phyloP scores from a whole-genome alignment of 805 yeast species.

The Pichia sporocuriosa region DNA sequence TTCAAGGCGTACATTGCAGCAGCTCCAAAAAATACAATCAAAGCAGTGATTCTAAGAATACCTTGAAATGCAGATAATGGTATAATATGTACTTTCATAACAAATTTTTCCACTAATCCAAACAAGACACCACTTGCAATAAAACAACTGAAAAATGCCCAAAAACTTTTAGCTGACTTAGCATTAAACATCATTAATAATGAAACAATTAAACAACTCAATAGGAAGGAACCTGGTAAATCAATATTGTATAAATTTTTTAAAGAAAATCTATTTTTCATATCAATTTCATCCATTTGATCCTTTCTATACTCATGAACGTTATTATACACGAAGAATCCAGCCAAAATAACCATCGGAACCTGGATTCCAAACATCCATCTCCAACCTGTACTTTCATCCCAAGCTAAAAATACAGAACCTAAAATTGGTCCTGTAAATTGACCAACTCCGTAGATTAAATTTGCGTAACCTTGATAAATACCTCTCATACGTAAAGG shows the following conservation, averaged over 20 bases:
- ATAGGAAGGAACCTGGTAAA: conserved; percentile 34
- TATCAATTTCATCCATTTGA: conserved; percentile 16
- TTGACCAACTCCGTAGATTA: conserved; percentile 34
- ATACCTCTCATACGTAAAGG: conserved; percentile 47
- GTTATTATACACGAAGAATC: conserved; percentile 21
- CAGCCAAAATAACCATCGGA: conserved; percentile 31
- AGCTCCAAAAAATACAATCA: conserved; percentile 33
- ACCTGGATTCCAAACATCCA: conserved; percentile 38
- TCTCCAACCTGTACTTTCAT: conserved; percentile 36
- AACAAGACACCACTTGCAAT: conserved; percentile 20
- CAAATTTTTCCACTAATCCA: conserved; percentile 29
- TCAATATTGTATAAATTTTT: conserved; percentile 34
- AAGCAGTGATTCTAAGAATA: conserved; percentile 32
- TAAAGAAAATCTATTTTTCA: conserved; percentile 26
- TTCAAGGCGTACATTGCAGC: conserved; percentile 32
- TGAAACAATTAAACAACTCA: conserved; percentile 30
- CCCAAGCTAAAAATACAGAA: conserved; percentile 31
- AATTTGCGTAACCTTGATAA: conserved; percentile 44
- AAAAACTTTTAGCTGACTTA: not conserved
- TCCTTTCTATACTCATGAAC: conserved; percentile 29
- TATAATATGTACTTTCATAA: conserved; percentile 34
- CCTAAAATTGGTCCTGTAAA: conserved; percentile 41
- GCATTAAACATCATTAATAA: conserved; percentile 31
- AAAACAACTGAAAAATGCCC: conserved; percentile 13
- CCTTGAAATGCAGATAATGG: conserved; percentile 36